These are phyloP conservation scores for Trichoderma breve DNA, from an alignment of 2,329 filamentous ascomycete species.

Conservation along the genomic window DNA sequence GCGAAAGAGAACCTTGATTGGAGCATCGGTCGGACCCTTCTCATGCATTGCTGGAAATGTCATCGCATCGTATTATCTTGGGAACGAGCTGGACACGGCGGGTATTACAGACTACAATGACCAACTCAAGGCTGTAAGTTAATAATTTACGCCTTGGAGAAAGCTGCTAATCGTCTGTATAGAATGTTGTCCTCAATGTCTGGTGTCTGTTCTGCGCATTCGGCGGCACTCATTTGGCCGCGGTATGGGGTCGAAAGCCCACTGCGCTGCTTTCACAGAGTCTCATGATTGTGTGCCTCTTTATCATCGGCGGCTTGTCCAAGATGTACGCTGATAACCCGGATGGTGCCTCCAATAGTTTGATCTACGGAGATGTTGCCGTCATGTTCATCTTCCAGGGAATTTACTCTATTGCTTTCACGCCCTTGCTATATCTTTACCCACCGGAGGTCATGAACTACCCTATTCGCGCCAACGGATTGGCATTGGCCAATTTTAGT, in stretches of 20 bases:
- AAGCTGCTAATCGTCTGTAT: not conserved
- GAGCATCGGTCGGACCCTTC: constrained; percentile 29
- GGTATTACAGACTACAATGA: constrained; percentile 37
- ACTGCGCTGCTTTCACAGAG: constrained; percentile 43
- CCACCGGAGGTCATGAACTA: constrained; percentile 41
- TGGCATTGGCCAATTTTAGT: constrained; percentile 32
- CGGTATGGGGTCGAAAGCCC: constrained; percentile 28
- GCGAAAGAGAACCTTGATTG: constrained; percentile 33
- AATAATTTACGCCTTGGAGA: constrained; percentile 18
- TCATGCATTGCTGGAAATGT: constrained; percentile 34
- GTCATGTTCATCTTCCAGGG: constrained; percentile 49
- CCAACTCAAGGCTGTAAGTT: constrained; percentile 42
- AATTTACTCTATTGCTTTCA: constrained; percentile 46
- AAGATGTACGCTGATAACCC: constrained; percentile 32
- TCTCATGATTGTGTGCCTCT: constrained; percentile 44
- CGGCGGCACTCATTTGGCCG: constrained; percentile 38
- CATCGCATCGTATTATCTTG: constrained; percentile 39
- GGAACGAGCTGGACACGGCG: constrained; percentile 39
- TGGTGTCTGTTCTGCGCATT: constrained; percentile 45
- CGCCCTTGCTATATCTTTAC: constrained; percentile 46
- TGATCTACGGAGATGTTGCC: constrained; percentile 45
- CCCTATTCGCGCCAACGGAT: constrained; percentile 37
- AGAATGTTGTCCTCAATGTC: constrained; percentile 51
- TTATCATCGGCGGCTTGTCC: constrained; percentile 50
- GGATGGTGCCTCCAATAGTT: constrained; percentile 8